Evolutionary conservation across 352 stramenopile genomes (phyloP).

Genomic region (Phytophthora quininea): DNA sequence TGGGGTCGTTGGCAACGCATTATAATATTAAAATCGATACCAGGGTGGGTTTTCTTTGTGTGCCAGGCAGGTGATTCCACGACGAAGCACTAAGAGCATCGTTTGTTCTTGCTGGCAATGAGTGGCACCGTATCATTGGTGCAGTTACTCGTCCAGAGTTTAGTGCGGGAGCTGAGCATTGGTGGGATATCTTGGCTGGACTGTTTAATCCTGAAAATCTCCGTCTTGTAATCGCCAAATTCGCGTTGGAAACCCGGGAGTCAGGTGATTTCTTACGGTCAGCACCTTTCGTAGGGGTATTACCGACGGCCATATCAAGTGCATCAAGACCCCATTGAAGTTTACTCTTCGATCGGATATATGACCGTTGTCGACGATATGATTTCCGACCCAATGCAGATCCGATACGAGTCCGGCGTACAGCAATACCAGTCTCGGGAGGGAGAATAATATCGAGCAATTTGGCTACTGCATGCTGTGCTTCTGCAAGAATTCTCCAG

Average conservation of each 20-base stretch:
- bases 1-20: constrained; percentile 55
- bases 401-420: constrained; percentile 1
- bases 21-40: constrained; percentile 58
- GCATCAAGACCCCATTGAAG: neutral
- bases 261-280: neutral
- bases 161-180: neutral
- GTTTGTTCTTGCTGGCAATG: constrained; percentile 48
- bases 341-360: neutral
- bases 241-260: neutral
- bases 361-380: neutral
- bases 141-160: constrained; percentile 7
- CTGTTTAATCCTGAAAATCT: constrained; percentile 8
- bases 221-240: neutral
- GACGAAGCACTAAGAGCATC: constrained; percentile 48
- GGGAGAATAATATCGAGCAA: constrained; percentile 13
- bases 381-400: neutral
- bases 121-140: constrained; percentile 52
- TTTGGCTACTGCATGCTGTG: constrained; percentile 34
- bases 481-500: constrained; percentile 48
- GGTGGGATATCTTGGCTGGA: neutral
- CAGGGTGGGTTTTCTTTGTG: constrained; percentile 39
- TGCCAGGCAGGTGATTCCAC: constrained; percentile 32
- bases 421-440: constrained; percentile 2
- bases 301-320: neutral
- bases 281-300: neutral